A percentile compares a stretch with the other conserved stretches of the same genome.
Evolutionary conservation across 352 stramenopile species (phyloP).

Genomic region (Blastocystis sp.): DNA sequence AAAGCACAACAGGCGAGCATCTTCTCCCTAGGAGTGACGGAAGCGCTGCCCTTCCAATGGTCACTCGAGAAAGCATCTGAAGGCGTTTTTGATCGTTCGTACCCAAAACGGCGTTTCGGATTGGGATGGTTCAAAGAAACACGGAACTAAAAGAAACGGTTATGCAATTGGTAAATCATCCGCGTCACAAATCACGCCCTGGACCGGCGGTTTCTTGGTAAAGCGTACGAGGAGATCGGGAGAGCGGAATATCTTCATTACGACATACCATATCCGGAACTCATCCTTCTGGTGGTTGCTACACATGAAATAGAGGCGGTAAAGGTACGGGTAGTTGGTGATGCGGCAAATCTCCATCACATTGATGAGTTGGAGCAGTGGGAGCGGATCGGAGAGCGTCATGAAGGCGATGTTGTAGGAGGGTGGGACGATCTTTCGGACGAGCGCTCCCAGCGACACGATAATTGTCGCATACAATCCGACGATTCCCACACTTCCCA

Average conservation of each 20-base stretch:
- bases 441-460: constrained; percentile 24
- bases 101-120: constrained; percentile 5
- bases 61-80: not conserved
- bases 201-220: constrained; percentile 15
- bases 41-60: not conserved
- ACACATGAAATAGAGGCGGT: not conserved
- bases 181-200: constrained; percentile 36
- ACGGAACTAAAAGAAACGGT: not conserved
- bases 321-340: constrained; percentile 23
- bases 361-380: constrained; percentile 37
- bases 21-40: not conserved
- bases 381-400: constrained; percentile 41
- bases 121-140: not conserved
- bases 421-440: constrained; percentile 17
- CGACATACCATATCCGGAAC: constrained; percentile 29
- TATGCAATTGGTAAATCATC: constrained; percentile 12
- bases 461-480: constrained; percentile 53
- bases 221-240: not conserved
- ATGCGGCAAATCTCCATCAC: constrained; percentile 45
- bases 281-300: constrained; percentile 31
- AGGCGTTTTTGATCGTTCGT: not conserved
- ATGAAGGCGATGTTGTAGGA: constrained; percentile 43
- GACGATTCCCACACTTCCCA: constrained; percentile 50
- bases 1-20: not conserved
- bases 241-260: constrained; percentile 51